Base-by-base conservation (phyloP, 139 green algal species). In the Micractinium conductrix region DNA sequence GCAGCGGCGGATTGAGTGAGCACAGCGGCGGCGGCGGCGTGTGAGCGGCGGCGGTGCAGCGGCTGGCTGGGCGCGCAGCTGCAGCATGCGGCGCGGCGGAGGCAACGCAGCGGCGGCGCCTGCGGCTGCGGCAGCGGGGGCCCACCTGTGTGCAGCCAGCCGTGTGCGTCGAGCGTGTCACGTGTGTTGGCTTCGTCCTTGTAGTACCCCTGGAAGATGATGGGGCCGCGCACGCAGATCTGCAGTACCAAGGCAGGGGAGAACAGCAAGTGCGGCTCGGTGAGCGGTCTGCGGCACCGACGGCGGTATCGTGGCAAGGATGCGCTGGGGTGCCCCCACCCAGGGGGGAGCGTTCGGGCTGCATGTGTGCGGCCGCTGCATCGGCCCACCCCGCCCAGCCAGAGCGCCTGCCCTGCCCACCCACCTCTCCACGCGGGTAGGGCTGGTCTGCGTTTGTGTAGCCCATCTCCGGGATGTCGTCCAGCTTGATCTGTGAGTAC, bases 381-480 rank as follows among this genome's bases (percentile, higher is more conserved):
- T n/a, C n/a, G n/a, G n/a, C 72, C 30, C 10, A 50, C 30, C 14
- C 10, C 74, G 7, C 30, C 42, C 42, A 40, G 45, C 26, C n/a
- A 73, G 6, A 22, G 9, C 67, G 33, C 2, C 37, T 74, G 67
- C 17, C 42, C 70, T 12, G 35, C 21, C 22, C 30, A 40, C 85
- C 19, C 84, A 92, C 85, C 86, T 90, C 87, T 85, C 96, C 97
- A 21, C 92, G 81, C 0, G 97, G 94, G 85, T 94, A 90, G 16
- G 96, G 95, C 68, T 88, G 78, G 87, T 98, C 96, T 0, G 88
- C 83, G 76, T 92, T 93, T 24, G 89, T 86, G 93, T 99, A 99
- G 55, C 92, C 92, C 97, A 99, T 99, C 88, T 99, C 97, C 0
- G 97, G 97, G 28, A 99, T 93, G 87, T 98, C 96, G 28, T 92